phyloP scores from a whole-genome alignment of 148 eudicot genomes.

The Polygonum maritimum region DNA sequence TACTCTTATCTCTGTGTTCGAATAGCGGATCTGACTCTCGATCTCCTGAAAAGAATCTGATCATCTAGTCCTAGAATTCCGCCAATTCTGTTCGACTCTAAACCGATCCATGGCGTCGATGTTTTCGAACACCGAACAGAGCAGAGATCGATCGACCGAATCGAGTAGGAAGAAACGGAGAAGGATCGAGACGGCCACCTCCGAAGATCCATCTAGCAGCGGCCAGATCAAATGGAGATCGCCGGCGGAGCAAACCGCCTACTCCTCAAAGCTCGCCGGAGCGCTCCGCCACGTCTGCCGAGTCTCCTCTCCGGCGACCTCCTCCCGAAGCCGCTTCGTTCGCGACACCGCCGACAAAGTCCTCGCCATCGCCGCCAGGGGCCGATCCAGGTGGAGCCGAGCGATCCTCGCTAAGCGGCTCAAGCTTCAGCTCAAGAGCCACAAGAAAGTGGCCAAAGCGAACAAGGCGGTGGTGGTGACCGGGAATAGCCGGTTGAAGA shows the following conservation, averaged over 20 bases:
- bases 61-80: background rate
- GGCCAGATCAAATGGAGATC: constrained; percentile 27
- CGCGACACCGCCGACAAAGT: constrained; percentile 42
- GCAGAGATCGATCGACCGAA: constrained; percentile 10
- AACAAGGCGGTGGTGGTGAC: constrained; percentile 5
- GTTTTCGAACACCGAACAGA: constrained; percentile 17
- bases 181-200: constrained; percentile 14
- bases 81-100: background rate
- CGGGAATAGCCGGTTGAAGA: constrained; percentile 17
- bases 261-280: constrained; percentile 31
- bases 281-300: constrained; percentile 36
- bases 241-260: constrained; percentile 26
- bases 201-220: background rate
- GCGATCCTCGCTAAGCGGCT: constrained; percentile 37
- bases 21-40: background rate
- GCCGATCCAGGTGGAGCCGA: constrained; percentile 51
- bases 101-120: constrained; percentile 8
- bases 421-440: constrained; percentile 17
- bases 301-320: constrained; percentile 9
- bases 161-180: constrained; percentile 25
- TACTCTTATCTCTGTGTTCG: background rate
- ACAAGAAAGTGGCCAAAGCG: constrained; percentile 17
- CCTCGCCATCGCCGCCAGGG: constrained; percentile 41
- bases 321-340: constrained; percentile 17
- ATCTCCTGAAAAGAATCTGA: background rate